Base-by-base conservation (phyloP, 495 filamentous ascomycete species). In the Aspergillus baeticus region DNA sequence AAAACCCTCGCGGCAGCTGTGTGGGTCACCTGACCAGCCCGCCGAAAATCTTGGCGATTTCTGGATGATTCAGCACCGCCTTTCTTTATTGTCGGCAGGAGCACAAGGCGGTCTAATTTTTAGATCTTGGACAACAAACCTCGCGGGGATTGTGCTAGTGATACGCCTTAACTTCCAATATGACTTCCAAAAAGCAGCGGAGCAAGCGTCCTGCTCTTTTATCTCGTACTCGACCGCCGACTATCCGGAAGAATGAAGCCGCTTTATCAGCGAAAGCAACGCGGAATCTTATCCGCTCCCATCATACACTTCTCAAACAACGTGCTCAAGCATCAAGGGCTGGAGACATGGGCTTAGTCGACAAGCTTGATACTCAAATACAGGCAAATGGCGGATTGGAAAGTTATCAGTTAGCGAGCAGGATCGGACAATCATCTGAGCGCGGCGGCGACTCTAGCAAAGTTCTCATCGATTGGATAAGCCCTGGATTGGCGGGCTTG, bases 361-460 rank as follows among this genome's bases (percentile, higher is more conserved):
- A 72, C 37, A 72, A 72, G 2, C 77, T 94, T 29, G 76, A 85
- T 35, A 73, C 79, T 1, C 70, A 81, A 56, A 89, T 92, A 54
- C 74, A 81, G 43, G 72, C 72, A 41, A 77, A 89, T 38, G 94
- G 95, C 20, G 95, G 95, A 1, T 72, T 99, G 29, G 76, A 87
- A 57, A 81, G 76, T 29, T 99, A 99, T 64, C 94, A 99, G 67
- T 77, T 83, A 53, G 94, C 94, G 37, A 98, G 94, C 73, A 86
- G 91, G 39, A 79, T 87, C 47, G 94, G 94, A 2, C 94, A 99
- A 68, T 85, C 87, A 13, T 77, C 80, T 46, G 84, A 89, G 33
- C 86, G 94, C 50, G 94, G 94, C 13, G 94, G 94, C 20, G 94
- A 99, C 75, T 93, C 90, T 20, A 96, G 91, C 42, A 87, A 81